Conservation (phyloP, 805 yeast species). For the Starmerella asiatica region DNA sequence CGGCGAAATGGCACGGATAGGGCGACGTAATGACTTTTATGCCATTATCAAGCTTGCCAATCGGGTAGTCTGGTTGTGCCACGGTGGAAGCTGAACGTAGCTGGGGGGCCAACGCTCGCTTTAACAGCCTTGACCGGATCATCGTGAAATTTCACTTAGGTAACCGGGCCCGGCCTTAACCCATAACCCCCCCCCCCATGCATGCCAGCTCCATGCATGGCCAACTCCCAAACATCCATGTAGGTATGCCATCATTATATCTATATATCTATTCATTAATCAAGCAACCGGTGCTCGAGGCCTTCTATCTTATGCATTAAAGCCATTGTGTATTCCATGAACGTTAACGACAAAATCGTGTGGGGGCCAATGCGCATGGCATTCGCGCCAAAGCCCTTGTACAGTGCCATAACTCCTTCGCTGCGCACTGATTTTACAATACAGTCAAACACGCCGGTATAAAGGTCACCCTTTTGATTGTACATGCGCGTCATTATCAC, state of each 20-base stretch:
- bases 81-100: background rate
- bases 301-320: slow-evolving; percentile 35
- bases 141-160: background rate
- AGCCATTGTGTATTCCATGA: slow-evolving; percentile 91
- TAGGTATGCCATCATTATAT: background rate
- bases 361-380: slow-evolving; percentile 88
- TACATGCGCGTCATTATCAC: slow-evolving; percentile 88
- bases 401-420: slow-evolving; percentile 80
- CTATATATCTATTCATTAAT: background rate
- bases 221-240: too few relatives aligned
- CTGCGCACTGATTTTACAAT: slow-evolving; percentile 60
- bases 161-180: too few relatives aligned
- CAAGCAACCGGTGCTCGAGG: slow-evolving; percentile 13
- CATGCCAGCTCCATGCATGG: too few relatives aligned
- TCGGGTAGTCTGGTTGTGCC: slow-evolving; percentile 10
- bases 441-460: slow-evolving; percentile 82
- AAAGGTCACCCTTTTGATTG: slow-evolving; percentile 81
- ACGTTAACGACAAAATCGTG: slow-evolving; percentile 70
- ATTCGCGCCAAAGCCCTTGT: slow-evolving; percentile 93
- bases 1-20: slow-evolving; percentile 81
- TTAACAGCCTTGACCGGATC: background rate
- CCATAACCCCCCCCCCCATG: too few relatives aligned
- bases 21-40: slow-evolving; percentile 71
- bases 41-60: slow-evolving; percentile 51
- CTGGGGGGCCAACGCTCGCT: background rate